Evolutionary conservation across 495 filamentous ascomycete species (phyloP).

Genomic region (Bryoglossum gracile): DNA sequence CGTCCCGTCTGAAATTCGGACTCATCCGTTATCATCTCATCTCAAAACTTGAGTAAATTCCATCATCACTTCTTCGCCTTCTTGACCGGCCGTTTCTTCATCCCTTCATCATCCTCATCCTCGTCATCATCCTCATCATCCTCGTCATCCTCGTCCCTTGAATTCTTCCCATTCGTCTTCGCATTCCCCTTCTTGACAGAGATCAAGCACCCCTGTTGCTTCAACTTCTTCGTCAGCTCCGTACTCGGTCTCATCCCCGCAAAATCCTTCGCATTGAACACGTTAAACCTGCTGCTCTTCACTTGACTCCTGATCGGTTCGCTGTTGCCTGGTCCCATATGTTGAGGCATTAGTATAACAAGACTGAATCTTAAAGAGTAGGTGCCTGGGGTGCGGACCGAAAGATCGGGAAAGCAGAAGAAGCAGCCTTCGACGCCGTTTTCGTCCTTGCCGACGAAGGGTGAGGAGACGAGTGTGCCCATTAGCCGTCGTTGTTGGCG

Average conservation of each 20-base stretch:
- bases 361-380: constrained; percentile 84
- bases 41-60: neutral
- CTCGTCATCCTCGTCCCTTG: constrained; percentile 40
- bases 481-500: constrained; percentile 62
- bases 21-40: neutral
- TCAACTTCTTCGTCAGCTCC: constrained; percentile 57
- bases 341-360: constrained; percentile 62
- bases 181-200: constrained; percentile 80
- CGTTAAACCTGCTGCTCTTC: constrained; percentile 75
- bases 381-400: constrained; percentile 75
- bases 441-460: constrained; percentile 64
- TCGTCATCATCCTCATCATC: constrained; percentile 22
- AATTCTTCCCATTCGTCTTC: constrained; percentile 40
- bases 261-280: constrained; percentile 95
- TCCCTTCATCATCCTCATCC: constrained; percentile 3
- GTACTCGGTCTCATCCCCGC: constrained; percentile 82
- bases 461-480: constrained; percentile 69
- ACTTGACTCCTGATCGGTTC: constrained; percentile 57
- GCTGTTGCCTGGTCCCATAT: constrained; percentile 25
- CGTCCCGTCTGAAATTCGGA: neutral
- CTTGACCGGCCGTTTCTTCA: neutral
- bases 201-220: constrained; percentile 69
- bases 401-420: constrained; percentile 93
- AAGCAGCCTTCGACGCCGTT: constrained; percentile 67
- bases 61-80: constrained; percentile 4